These are phyloP conservation scores for Mariannaea elegans DNA, from an alignment of 2,329 filamentous ascomycete genomes.

Conservation along the genomic window DNA sequence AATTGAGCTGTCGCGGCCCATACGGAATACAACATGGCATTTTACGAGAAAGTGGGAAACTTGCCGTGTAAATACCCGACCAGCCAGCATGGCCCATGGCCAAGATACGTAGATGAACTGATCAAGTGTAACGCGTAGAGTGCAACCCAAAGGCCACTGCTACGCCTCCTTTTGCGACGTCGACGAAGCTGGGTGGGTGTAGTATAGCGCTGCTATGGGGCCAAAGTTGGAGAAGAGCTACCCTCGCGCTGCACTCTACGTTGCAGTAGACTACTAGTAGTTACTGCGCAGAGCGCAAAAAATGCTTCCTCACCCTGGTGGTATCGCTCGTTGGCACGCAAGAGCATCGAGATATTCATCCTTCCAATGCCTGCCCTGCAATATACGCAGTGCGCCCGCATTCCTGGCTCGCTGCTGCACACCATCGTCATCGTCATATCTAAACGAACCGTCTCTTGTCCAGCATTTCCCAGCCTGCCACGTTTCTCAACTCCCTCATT, in stretches of 20 bases:
- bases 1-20: neutral
- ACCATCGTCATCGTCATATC: neutral
- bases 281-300: no score
- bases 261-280: no score
- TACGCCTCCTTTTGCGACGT: no score
- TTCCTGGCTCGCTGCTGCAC: neutral
- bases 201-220: no score
- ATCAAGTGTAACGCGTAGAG: neutral
- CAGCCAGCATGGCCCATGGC: neutral
- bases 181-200: no score
- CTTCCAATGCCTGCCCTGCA: neutral
- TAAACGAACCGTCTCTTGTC: neutral
- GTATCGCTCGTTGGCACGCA: conserved; percentile 11
- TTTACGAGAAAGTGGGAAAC: neutral
- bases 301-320: no score
- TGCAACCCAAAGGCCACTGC: no score
- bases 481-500: neutral
- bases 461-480: conserved; percentile 8
- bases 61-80: neutral
- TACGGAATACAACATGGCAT: neutral
- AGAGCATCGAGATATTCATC: neutral
- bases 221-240: no score
- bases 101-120: neutral
- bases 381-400: neutral
- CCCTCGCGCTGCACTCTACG: no score